Percentiles rank a stretch among this genome's conserved stretches.
Evolutionary conservation across 2,329 filamentous ascomycete genomes (phyloP).

Genomic region (Fonsecaea pugnacius): DNA sequence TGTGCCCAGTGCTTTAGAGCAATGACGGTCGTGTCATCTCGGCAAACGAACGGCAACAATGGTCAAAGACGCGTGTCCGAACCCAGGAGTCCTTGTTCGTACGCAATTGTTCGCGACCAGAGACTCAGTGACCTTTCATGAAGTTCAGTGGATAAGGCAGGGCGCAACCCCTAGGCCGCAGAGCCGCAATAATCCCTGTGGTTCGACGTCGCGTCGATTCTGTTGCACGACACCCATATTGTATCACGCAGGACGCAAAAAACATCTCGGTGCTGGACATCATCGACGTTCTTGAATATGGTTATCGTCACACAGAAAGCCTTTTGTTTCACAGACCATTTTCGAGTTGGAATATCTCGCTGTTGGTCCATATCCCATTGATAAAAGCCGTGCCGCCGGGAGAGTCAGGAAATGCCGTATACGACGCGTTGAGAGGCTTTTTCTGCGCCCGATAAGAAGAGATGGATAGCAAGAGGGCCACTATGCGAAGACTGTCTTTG

Average conservation of each 20-base stretch:
- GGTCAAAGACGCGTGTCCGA: background rate
- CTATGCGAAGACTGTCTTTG: background rate
- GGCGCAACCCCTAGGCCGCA: background rate
- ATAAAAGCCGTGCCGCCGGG: background rate
- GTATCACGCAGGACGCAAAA: conserved; percentile 2
- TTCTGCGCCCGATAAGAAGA: background rate
- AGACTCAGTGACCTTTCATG: background rate
- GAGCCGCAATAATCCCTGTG: conserved; percentile 10
- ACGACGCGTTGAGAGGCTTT: background rate
- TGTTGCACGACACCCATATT: background rate
- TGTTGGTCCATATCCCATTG: background rate
- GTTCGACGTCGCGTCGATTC: conserved; percentile 7
- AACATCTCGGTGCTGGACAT: background rate
- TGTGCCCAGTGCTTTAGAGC: conserved; percentile 7
- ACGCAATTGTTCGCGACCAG: background rate
- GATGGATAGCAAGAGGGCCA: background rate
- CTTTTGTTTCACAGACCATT: background rate
- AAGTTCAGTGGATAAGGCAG: background rate
- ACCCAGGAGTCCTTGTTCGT: background rate
- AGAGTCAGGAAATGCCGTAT: background rate
- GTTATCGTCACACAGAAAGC: background rate
- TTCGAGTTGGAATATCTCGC: background rate
- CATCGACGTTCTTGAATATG: background rate
- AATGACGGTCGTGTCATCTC: background rate
- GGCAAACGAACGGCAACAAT: background rate